Percentiles rank a stretch among this genome's conserved stretches.
These are phyloP conservation scores for Paxillus ammoniavirescens DNA, from an alignment of 768 basidiomycete genomes.

Conservation along the genomic window DNA sequence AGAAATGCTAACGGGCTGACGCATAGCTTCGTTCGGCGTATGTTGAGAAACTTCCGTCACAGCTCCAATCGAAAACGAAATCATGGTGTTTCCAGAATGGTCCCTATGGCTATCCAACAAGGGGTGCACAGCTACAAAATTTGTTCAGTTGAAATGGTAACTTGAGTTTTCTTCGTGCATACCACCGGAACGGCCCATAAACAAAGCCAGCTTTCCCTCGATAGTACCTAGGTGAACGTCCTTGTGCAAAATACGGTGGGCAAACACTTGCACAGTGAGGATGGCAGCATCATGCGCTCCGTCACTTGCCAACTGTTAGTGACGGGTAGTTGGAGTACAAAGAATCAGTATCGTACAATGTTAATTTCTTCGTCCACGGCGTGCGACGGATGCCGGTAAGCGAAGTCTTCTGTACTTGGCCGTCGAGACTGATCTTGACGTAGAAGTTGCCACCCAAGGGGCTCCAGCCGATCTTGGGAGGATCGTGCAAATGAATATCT, in stretches of 20 bases:
- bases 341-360: neutral
- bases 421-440: neutral
- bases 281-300: neutral
- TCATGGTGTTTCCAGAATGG: neutral
- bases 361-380: neutral
- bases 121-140: neutral
- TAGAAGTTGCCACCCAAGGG: neutral
- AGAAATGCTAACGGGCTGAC: neutral
- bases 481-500: neutral
- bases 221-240: constrained; percentile 1
- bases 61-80: neutral
- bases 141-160: neutral
- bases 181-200: neutral
- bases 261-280: constrained; percentile 1
- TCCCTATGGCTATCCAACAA: neutral
- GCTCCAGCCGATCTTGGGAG: constrained; percentile 1
- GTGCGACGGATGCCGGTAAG: neutral
- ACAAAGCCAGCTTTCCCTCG: neutral
- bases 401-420: neutral
- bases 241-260: neutral
- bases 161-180: neutral
- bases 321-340: neutral
- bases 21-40: neutral
- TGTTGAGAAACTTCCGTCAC: neutral
- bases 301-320: neutral